Evolutionary conservation across 306 rosid genomes (phyloP).

Genomic region (Prinsepia uniflora): DNA sequence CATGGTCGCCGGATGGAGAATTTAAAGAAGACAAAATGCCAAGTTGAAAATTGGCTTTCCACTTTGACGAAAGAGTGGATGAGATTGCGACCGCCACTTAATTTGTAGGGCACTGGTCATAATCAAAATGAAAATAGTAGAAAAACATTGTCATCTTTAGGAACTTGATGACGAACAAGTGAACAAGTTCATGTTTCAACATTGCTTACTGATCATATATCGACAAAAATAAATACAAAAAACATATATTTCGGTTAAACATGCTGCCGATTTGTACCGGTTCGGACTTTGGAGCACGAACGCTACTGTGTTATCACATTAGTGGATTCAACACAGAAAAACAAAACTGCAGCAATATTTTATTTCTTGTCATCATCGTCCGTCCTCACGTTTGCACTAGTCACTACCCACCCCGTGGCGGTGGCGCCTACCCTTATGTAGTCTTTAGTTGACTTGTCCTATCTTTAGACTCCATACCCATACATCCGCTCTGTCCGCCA

Average conservation of each 20-base stretch:
- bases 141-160: not conserved
- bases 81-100: not conserved
- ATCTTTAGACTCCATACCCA: not conserved
- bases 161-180: not conserved
- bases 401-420: slow-evolving; percentile 16
- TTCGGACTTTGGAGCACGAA: too few species aligned
- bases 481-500: not conserved
- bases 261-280: too few species aligned
- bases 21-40: not conserved
- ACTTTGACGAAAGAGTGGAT: not conserved
- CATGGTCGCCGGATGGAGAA: not conserved
- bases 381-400: too few species aligned
- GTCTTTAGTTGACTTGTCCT: slow-evolving; percentile 10
- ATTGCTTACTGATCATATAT: too few species aligned
- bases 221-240: too few species aligned
- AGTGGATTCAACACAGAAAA: too few species aligned
- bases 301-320: too few species aligned
- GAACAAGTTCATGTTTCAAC: not conserved
- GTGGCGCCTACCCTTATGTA: slow-evolving; percentile 4
- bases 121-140: not conserved
- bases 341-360: too few species aligned
- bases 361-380: not conserved
- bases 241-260: too few species aligned
- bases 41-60: not conserved
- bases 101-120: too few species aligned